phyloP scores from a whole-genome alignment of 768 basidiomycete genomes.

The Piloderma croceum region DNA sequence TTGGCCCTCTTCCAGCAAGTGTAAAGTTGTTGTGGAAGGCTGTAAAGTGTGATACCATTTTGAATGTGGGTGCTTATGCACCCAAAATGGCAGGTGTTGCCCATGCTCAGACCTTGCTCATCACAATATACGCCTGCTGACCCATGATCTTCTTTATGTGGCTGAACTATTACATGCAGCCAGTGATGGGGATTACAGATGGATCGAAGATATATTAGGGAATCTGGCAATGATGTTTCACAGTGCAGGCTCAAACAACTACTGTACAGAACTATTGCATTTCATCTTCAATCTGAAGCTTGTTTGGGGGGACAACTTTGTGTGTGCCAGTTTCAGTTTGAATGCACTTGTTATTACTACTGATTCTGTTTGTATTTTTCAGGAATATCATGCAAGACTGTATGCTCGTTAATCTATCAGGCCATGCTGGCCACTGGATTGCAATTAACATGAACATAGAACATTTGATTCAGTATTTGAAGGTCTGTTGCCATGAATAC shows the following conservation, averaged over 20 bases:
- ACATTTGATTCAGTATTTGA: conserved; percentile 29
- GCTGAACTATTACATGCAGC: conserved; percentile 7
- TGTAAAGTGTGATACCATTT: no score
- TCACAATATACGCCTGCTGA: conserved; percentile 12
- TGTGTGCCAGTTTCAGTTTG: conserved; percentile 13
- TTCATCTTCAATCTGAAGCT: conserved; percentile 18
- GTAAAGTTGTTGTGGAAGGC: no score
- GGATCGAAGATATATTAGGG: conserved; percentile 18
- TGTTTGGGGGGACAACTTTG: conserved; percentile 30
- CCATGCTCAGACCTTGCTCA: conserved; percentile 3
- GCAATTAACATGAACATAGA: conserved; percentile 33
- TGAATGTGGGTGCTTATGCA: no score
- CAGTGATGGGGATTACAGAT: conserved; percentile 13
- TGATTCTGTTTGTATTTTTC: conserved; percentile 1
- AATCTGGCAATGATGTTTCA: conserved; percentile 13
- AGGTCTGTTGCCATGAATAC: conserved; percentile 17
- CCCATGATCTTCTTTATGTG: conserved; percentile 13
- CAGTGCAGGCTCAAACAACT: conserved; percentile 20
- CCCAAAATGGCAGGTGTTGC: no score
- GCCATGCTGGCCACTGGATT: conserved; percentile 30
- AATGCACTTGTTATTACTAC: background rate
- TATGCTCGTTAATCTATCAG: conserved; percentile 29
- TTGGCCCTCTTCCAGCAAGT: no score
- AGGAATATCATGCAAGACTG: conserved; percentile 34
- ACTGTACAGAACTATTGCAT: conserved; percentile 15